Conservation (phyloP, 192 early-diverging fungal genomes). For the Backusella luteola region DNA sequence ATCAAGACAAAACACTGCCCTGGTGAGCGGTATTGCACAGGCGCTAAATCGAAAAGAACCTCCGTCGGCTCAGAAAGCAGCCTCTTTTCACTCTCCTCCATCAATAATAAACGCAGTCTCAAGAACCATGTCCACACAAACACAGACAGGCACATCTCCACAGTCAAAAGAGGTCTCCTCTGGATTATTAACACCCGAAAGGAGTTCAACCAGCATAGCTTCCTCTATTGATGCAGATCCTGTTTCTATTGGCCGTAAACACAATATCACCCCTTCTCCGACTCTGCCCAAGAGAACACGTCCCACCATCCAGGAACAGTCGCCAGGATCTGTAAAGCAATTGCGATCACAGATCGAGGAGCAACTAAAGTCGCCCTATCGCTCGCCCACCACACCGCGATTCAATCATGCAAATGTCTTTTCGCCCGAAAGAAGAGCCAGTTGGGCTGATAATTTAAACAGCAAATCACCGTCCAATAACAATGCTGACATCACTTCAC, state of each 20-base stretch:
- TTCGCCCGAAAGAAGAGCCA: background rate
- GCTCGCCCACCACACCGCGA: background rate
- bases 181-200: background rate
- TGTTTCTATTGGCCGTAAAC: slow-evolving; percentile 1
- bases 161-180: background rate
- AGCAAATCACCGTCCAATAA: background rate
- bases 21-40: background rate
- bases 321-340: background rate
- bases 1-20: background rate
- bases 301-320: background rate
- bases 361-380: background rate
- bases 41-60: background rate
- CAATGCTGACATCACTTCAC: background rate
- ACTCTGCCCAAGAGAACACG: background rate
- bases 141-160: background rate
- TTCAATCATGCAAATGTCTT: background rate
- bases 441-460: background rate
- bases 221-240: slow-evolving; percentile 8
- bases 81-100: background rate
- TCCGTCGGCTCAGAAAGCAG: background rate
- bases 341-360: background rate
- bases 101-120: background rate
- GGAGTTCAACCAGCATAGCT: background rate
- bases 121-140: background rate
- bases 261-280: background rate